Base-by-base conservation (phyloP, 768 basidiomycete species). In the Pholiota molesta region DNA sequence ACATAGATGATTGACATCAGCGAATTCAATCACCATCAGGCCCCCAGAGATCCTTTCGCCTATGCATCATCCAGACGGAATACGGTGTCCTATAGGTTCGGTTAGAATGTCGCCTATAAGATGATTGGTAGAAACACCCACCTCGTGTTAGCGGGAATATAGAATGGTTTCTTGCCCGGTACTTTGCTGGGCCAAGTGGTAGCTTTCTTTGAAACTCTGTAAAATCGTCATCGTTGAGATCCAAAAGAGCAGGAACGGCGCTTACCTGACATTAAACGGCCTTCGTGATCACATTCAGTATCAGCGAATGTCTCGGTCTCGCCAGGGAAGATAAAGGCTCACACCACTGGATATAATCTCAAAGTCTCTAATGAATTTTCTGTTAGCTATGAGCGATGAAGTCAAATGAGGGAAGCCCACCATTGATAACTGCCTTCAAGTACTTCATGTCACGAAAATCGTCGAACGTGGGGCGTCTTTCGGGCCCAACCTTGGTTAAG, bases 31-130 rank as follows among this genome's bases (percentile, higher is more conserved):
- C 64, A 86, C 86, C 87, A 67, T 89, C 87, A 1, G 86, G 86
- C 0, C 88, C 88, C 88, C 88, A 90, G 2, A 87, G 77, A 64
- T 88, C 85, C 54, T 72, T 78, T 33, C 86, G 77, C 6, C 87
- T 78, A 39, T 90, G 89, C 86, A 88, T 87, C 33, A 83, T 71
- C 61, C 80, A 75, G 5, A 86, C 78, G 8, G 81, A 79, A 65
- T 86, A 89, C 0, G 71, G 61, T 26, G 74, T 65, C 45, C 84
- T 83, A 39, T 37, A 2, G 13, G 1, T 37, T 1, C 14, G 35
- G 35, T 37, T 37, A 11, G 14, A 4, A 37, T 9, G 7, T 37
- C 35, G 13, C 14, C 14, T 11, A 16, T 16, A 14, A 13, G 9
- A 51, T 10, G 19, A n/a, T 7, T 11, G 13, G 16, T 29, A 59